Base-by-base conservation (phyloP, 371 early-diverging fungal genomes). In the Mortierella sp. region DNA sequence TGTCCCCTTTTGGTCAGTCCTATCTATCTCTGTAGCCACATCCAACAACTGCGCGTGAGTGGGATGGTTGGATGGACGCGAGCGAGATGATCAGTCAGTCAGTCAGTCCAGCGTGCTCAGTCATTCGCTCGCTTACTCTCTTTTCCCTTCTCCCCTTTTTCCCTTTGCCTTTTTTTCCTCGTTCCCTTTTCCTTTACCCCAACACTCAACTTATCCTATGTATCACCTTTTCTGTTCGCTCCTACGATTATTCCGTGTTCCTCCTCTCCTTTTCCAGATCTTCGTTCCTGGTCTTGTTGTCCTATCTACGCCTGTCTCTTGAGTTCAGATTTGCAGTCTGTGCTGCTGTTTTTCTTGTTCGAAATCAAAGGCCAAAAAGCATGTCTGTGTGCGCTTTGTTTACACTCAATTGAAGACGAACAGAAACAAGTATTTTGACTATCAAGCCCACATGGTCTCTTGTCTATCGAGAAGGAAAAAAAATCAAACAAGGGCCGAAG, bases 351-450 rank as follows among this genome's bases (percentile, higher is more conserved):
- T 31, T n/a, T 24, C 13, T 63, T 60, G 28, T 60, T 31, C 34
- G n/a, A n/a, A n/a, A n/a, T 55, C 55, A 19, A 3, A 8, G 24
- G 24, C 55, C 7, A 19, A 1, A 13, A 42, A 42, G 19, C 21
- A 68, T 24, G 68, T 68, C 68, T 42, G 38, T 68, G 68, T 42
- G 24, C 68, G 24, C 42, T 21, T 68, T 68, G 68, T 68, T 68
- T 68, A 68, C 42, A 21, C 0, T 2, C 7, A 34, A 24, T 21
- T 38, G 21, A 50, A 28, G 19, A 31, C 31, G 14, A 60, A 60
- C 19, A 21, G 5, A 55, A 60, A 31, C 60, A 60, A 60, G 60
- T 14, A 60, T 60, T 57, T 60, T 63, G 63, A 14, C 63, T 60
- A 31, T 31, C 31, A 19, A 21, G 11, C 16, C 63, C 21, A n/a